These are phyloP conservation scores for Evansstolkia leycettana DNA, from an alignment of 495 filamentous ascomycete genomes.

Conservation along the genomic window DNA sequence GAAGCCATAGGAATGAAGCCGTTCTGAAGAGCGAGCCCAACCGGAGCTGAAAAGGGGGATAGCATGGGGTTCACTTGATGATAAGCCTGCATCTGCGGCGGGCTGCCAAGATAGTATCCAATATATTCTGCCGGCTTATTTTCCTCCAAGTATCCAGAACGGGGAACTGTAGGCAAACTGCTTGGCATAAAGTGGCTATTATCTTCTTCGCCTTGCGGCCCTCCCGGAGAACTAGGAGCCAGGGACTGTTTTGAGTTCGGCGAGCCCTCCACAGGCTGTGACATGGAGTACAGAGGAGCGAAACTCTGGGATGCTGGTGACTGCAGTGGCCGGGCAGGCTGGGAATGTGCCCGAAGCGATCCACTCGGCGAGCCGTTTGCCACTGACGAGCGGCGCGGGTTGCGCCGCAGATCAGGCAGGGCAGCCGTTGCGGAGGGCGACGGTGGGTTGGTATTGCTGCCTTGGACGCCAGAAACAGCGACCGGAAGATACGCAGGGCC, in stretches of 20 bases:
- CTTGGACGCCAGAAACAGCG: slow-evolving; percentile 28
- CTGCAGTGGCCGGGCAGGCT: slow-evolving; percentile 45
- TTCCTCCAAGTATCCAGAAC: slow-evolving; percentile 33
- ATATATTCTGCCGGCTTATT: slow-evolving; percentile 46
- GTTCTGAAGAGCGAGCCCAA: slow-evolving; percentile 34
- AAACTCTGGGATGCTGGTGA: slow-evolving; percentile 26
- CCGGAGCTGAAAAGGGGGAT: slow-evolving; percentile 32
- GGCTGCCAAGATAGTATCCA: slow-evolving; percentile 50
- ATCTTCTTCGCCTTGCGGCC: slow-evolving; percentile 26
- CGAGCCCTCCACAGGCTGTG: slow-evolving; percentile 22
- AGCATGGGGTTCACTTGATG: slow-evolving; percentile 33
- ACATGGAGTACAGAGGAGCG: slow-evolving; percentile 25
- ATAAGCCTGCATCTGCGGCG: slow-evolving; percentile 39
- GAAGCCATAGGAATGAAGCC: slow-evolving; percentile 33
- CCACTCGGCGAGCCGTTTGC: slow-evolving; percentile 38
- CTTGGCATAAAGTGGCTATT: slow-evolving; percentile 30
- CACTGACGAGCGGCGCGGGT: slow-evolving; percentile 42
- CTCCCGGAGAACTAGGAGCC: slow-evolving; percentile 22
- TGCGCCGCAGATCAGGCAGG: slow-evolving; percentile 44
- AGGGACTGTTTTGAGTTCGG: slow-evolving; percentile 21
- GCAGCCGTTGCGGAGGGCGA: slow-evolving; percentile 44
- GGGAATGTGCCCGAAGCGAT: slow-evolving; percentile 51
- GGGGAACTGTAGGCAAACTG: slow-evolving; percentile 25
- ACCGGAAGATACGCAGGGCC: slow-evolving; percentile 36
- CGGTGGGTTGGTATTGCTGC: slow-evolving; percentile 47